These are phyloP conservation scores for Diaporthe ampelina DNA, from an alignment of 2,329 filamentous ascomycete genomes.

Conservation along the genomic window DNA sequence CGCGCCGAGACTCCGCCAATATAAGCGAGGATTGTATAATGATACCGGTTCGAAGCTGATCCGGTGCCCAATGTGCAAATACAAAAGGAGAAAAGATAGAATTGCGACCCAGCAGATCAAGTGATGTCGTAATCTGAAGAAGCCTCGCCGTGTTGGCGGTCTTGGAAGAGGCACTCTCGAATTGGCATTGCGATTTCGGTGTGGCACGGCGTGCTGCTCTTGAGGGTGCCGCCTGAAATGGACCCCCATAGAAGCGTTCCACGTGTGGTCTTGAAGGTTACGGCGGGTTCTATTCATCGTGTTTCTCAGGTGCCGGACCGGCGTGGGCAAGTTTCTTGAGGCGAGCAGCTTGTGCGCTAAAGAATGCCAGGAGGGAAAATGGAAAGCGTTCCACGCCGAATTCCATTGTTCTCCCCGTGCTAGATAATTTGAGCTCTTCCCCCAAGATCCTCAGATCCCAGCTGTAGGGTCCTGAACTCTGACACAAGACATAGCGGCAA, in stretches of 20 bases:
- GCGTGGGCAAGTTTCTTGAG: neutral
- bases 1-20: neutral
- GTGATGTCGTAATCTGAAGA: neutral
- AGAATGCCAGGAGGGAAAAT: neutral
- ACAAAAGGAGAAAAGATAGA: neutral
- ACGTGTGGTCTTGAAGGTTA: neutral
- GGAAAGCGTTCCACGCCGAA: neutral
- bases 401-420: neutral
- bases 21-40: neutral
- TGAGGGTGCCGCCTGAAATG: neutral
- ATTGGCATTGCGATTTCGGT: neutral
- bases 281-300: neutral
- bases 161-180: too few species aligned
- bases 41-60: neutral
- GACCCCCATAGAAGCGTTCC: neutral
- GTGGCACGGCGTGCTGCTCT: neutral
- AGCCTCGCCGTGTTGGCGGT: neutral
- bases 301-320: too few species aligned
- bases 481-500: neutral
- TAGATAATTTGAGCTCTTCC: neutral
- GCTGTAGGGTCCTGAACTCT: neutral
- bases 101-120: neutral
- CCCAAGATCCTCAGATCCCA: neutral
- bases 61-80: slow-evolving; percentile 1
- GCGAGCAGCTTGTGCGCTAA: neutral